Conservation (phyloP, 2,329 filamentous ascomycete genomes). For the Coniochaeta sp. region DNA sequence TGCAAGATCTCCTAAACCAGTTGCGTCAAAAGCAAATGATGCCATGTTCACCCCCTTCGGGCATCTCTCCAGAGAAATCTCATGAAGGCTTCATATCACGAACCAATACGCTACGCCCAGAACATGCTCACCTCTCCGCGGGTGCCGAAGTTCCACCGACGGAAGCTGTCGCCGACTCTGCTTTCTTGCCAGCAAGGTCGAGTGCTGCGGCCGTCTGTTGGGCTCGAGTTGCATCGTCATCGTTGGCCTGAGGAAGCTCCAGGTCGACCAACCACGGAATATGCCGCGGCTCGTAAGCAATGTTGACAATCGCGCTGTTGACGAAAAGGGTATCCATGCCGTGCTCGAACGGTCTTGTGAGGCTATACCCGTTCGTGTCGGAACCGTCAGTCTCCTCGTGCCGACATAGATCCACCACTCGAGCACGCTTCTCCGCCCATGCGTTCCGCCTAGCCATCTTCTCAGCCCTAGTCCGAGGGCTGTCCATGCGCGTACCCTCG, state of each 20-base stretch:
- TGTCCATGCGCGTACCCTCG: slow-evolving; percentile 2
- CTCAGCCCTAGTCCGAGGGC: background rate
- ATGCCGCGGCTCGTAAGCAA: slow-evolving; percentile 5
- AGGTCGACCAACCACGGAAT: slow-evolving; percentile 14
- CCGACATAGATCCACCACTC: slow-evolving; percentile 23
- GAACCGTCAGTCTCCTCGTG: slow-evolving; percentile 33
- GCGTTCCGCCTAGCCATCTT: background rate
- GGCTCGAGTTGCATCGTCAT: background rate
- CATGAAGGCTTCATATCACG: too few species aligned
- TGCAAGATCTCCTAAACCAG: too few species aligned
- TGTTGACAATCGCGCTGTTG: slow-evolving; percentile 41
- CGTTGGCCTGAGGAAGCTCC: slow-evolving; percentile 5
- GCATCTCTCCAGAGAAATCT: too few species aligned
- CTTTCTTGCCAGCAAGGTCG: background rate
- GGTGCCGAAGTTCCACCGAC: background rate
- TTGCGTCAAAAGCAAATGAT: too few species aligned
- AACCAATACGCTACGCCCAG: too few species aligned
- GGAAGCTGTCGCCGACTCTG: background rate
- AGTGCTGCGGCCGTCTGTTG: background rate
- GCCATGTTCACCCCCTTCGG: too few species aligned
- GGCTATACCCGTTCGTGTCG: background rate
- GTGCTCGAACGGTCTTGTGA: slow-evolving; percentile 23
- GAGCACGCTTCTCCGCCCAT: background rate
- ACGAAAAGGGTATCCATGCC: slow-evolving; percentile 45
- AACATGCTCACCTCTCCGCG: background rate